Percentiles rank a stretch among this genome's conserved stretches.
phyloP scores from a whole-genome alignment of 2,329 filamentous ascomycete genomes.

The Elsinoe australis region DNA sequence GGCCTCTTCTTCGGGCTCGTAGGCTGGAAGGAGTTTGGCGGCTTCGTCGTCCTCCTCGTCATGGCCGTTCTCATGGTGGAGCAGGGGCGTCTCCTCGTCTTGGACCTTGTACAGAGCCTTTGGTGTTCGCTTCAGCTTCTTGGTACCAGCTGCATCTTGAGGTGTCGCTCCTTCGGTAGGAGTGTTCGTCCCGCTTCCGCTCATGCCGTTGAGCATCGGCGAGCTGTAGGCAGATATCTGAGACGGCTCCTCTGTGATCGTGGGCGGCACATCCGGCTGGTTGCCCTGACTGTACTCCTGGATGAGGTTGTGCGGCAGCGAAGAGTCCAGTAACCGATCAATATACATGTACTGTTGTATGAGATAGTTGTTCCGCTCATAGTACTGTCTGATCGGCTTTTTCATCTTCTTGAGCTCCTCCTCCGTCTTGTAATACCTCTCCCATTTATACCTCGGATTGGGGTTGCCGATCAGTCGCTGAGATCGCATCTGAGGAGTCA shows the following conservation, averaged over 20 bases:
- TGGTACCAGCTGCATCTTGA: conserved; percentile 19
- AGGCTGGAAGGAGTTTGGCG: conserved; percentile 55
- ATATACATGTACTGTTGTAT: conserved; percentile 92
- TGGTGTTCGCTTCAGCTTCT: conserved; percentile 66
- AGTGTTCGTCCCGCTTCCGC: conserved; percentile 1
- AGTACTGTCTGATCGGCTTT: conserved; percentile 72
- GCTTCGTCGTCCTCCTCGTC: conserved; percentile 39
- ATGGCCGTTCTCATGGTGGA: conserved; percentile 40
- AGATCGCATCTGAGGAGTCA: conserved; percentile 63
- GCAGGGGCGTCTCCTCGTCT: conserved; percentile 52
- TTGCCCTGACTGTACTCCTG: conserved; percentile 65
- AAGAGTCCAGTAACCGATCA: conserved; percentile 81
- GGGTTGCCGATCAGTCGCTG: conserved; percentile 82
- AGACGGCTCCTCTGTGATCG: conserved; percentile 63
- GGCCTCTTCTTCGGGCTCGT: conserved; percentile 60
- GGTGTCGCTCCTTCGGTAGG: too few species aligned
- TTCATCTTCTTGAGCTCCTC: conserved; percentile 66
- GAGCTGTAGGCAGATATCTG: conserved; percentile 27
- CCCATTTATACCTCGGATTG: conserved; percentile 78
- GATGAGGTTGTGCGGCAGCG: conserved; percentile 81
- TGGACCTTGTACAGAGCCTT: conserved; percentile 74
- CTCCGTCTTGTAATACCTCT: conserved; percentile 75
- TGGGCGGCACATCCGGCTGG: conserved; percentile 54
- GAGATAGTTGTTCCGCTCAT: conserved; percentile 79
- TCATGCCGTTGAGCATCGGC: conserved; percentile 18